Conservation (phyloP, 1,139 yeast genomes). For the Citeromyces hawaiiensis region DNA sequence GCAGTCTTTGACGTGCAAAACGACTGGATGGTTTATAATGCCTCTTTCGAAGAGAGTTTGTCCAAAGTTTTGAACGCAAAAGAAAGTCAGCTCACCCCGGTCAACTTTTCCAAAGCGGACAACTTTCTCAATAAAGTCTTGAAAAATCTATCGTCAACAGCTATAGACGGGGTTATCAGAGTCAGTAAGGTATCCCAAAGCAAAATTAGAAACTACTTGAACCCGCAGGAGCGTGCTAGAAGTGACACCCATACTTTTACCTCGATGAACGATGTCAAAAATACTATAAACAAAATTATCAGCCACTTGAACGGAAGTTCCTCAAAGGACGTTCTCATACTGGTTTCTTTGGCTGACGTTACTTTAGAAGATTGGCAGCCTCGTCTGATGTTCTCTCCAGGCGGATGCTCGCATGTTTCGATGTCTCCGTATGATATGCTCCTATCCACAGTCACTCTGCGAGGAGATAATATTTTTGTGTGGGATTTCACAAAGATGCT, state of each 20-base stretch:
- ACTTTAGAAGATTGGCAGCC: constrained; percentile 19
- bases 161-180: constrained; percentile 38
- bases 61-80: no score
- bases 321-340: constrained; percentile 9
- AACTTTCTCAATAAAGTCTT: constrained; percentile 28
- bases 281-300: constrained; percentile 11
- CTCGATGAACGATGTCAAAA: constrained; percentile 8
- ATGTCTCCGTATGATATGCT: constrained; percentile 52
- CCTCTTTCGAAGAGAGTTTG: no score
- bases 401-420: constrained; percentile 48
- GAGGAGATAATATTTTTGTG: constrained; percentile 52
- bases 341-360: constrained; percentile 18
- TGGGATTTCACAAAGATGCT: constrained; percentile 53
- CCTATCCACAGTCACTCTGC: constrained; percentile 37
- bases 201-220: constrained; percentile 25
- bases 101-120: not conserved
- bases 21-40: no score
- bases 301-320: constrained; percentile 17
- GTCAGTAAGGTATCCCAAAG: constrained; percentile 35
- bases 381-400: constrained; percentile 40
- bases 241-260: not conserved
- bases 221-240: constrained; percentile 7
- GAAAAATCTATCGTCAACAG: constrained; percentile 33
- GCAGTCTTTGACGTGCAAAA: no score
- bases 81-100: no score